Base-by-base conservation (phyloP, 2,329 filamentous ascomycete genomes). In the Metarhizium robertsii region DNA sequence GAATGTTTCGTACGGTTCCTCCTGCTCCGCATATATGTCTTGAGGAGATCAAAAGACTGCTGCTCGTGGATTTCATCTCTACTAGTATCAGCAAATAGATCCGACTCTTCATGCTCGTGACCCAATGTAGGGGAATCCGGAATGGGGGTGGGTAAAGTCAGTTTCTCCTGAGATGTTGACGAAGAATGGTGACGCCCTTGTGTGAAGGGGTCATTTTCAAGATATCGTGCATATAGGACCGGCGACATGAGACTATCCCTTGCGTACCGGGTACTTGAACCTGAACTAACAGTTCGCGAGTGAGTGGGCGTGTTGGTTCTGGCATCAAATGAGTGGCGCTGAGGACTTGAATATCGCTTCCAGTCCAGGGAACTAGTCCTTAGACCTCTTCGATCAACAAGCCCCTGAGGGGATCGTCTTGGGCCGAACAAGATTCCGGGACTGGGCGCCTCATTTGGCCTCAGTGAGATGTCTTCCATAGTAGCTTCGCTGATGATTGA, bases 101-200 rank as follows among this genome's bases (percentile, higher is more conserved):
- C 25, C 13, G 10, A n/a, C 25, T 2, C 45, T 8, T 30, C 47
- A 16, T 54, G 4, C 18, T 46, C 52, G 25, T 56, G 47, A 30
- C 55, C 55, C 38, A 56, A 20, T 11, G 55, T 56, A 4, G 55
- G 55, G 13, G 55, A 56, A 36, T 56, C 55, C 6, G 52, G 55
- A 20, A 48, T 13, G 42, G n/a, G 6, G n/a, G 10, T 45, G 42
- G 16, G n/a, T 20, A 7, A 18, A 45, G 18, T 45, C 42, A 20
- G 18, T 20, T 6, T 20, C 42, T 20, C 42, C 18, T 20, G 42
- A 45, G 16, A 18, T 20, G 42, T 10, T 20, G 42, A 16, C 42
- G 42, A 45, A 20, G 18, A 6, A 16, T 20, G 18, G 42, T 18
- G 42, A 6, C 16, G 16, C 40, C 6, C 10, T 6, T 20, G 2